phyloP scores from a whole-genome alignment of 2,329 filamentous ascomycete species.

The Ophiostoma sp. region DNA sequence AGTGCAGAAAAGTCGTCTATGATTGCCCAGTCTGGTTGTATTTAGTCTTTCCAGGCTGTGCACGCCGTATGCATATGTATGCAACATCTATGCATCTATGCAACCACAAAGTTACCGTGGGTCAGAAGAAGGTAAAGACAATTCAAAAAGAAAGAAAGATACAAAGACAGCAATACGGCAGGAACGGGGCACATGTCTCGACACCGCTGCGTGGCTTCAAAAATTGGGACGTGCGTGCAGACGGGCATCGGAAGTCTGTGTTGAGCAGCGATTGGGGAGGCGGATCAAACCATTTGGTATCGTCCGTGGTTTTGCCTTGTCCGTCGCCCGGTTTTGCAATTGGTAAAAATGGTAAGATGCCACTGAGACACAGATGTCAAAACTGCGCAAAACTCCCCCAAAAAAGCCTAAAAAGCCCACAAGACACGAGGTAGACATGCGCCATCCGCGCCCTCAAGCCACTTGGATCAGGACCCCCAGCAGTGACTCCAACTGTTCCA shows the following conservation, averaged over 20 bases:
- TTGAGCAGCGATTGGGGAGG: not conserved
- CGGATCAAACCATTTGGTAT: not conserved
- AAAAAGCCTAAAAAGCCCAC: not conserved
- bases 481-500: not conserved
- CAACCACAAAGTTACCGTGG: not conserved
- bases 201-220: not conserved
- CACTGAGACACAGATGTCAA: constrained; percentile 1
- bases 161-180: not conserved
- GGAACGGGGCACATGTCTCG: not conserved
- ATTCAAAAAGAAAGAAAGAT: not conserved
- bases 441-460: not conserved
- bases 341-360: not conserved
- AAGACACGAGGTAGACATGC: not conserved
- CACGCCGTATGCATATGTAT: not conserved
- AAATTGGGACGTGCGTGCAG: not conserved
- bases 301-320: not conserved
- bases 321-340: too few species aligned
- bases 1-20: not conserved
- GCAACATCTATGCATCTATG: not conserved
- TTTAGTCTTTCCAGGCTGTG: not conserved
- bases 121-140: not conserved
- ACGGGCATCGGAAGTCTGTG: not conserved
- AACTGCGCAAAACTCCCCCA: not conserved
- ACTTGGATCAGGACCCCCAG: not conserved
- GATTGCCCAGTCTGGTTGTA: not conserved